Evolutionary conservation across 306 rosid genomes (phyloP), one percentile per base, ranked within the genome.

Genomic region (Carpinus viminea): DNA sequence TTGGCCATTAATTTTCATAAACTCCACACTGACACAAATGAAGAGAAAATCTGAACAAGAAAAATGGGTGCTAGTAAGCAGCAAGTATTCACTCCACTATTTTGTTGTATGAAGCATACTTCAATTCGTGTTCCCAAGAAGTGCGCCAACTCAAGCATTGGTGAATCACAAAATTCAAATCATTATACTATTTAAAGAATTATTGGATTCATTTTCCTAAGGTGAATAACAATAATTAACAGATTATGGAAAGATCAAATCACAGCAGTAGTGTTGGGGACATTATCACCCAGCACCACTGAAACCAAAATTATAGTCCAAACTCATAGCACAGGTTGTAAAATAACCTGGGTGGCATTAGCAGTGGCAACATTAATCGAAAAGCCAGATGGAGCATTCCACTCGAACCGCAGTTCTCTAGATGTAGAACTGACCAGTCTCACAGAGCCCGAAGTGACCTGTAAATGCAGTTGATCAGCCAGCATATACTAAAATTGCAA

Each of bases 331-430:
- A 68, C 8, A 68, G 68, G 73, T 36, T 73, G 70, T 20, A 88
- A 81, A 36, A 84, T 76, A 73, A 95, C 99, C 98, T 93, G 99
- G 70, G 96, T 86, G 62, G 97, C 91, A 89, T 95, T 95, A 73
- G 99, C 98, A 75, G 99, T 95, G 41, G 98, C 98, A 56, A 93
- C 98, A 60, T 91, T 95, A 70, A 95, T 88, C 18, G 99, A 93
- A 88, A 72, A 89, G 79, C 93, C 95, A 48, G 89, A 69, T 34
- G 94, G 99, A 80, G 98, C 94, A 79, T 77, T 70, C 99, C 99
- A 95, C 73, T 95, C 97, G 53, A 91, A 28, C 64, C 80, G 88
- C 54, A 93, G 92, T 79, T 89, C 97, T 79, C 97, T 87, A 34
- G 97, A 85, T 53, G 91, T 84, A 81, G 99, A 87, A 85, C 97